A percentile compares a stretch with the other conserved stretches of the same genome.
Conservation (phyloP, 164 flowering plant genomes). For the Vitis riparia region DNA sequence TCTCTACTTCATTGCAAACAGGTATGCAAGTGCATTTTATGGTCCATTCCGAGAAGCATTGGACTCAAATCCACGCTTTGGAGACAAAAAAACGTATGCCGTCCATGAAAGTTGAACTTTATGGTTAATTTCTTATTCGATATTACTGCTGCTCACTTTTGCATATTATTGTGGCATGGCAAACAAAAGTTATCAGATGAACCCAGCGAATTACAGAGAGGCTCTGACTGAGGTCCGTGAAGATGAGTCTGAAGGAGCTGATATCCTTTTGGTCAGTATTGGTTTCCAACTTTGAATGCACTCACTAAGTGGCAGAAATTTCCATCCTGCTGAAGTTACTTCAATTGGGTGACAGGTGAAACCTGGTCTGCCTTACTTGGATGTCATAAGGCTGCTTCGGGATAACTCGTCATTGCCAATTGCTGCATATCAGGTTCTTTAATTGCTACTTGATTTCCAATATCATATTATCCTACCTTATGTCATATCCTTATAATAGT, state of each 20-base stretch:
- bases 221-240: conserved; percentile 74
- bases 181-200: conserved; percentile 88
- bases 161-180: conserved; percentile 17
- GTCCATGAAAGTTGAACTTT: neutral
- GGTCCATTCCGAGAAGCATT: conserved; percentile 96
- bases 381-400: conserved; percentile 80
- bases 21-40: conserved; percentile 96
- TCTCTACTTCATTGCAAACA: conserved; percentile 23
- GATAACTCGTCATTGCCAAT: conserved; percentile 82
- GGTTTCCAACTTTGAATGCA: neutral
- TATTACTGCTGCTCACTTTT: conserved; percentile 14
- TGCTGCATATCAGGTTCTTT: conserved; percentile 93
- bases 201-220: conserved; percentile 94
- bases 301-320: neutral
- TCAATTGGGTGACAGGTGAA: conserved; percentile 59
- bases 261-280: conserved; percentile 76
- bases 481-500: too few relatives aligned
- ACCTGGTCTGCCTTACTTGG: conserved; percentile 94
- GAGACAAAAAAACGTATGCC: conserved; percentile 94
- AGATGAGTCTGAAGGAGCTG: conserved; percentile 96
- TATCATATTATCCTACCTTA: neutral
- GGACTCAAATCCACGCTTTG: conserved; percentile 98
- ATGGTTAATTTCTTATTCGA: neutral
- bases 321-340: conserved; percentile 4
- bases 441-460: neutral